These are phyloP conservation scores for Verticillium zaregamsianum DNA, from an alignment of 2,329 filamentous ascomycete species.

Conservation along the genomic window DNA sequence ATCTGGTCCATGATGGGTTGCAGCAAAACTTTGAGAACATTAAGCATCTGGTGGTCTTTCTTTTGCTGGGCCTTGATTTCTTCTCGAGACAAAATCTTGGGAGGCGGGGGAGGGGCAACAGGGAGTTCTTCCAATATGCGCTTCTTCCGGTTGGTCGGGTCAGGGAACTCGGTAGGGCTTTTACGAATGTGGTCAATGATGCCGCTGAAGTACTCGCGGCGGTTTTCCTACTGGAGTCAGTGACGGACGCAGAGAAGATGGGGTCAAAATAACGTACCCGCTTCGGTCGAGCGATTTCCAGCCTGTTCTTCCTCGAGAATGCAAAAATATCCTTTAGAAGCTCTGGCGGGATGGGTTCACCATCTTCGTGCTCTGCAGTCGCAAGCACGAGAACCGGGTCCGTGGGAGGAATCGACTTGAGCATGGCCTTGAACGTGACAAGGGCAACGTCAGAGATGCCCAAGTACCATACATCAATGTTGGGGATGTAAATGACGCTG, in stretches of 20 bases:
- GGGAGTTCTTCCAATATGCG: slow-evolving; percentile 74
- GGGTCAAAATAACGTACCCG: slow-evolving; percentile 38
- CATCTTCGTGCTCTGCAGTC: slow-evolving; percentile 67
- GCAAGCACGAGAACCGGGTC: slow-evolving; percentile 86
- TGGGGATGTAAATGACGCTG: slow-evolving; percentile 90
- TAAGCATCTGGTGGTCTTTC: slow-evolving; percentile 77
- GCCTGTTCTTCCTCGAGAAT: slow-evolving; percentile 75
- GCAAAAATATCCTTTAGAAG: slow-evolving; percentile 80
- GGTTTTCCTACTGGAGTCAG: slow-evolving; percentile 45
- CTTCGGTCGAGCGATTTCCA: slow-evolving; percentile 63
- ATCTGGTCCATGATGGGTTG: slow-evolving; percentile 98
- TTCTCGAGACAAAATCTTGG: slow-evolving; percentile 66
- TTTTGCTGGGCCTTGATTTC: slow-evolving; percentile 78
- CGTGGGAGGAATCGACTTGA: slow-evolving; percentile 80
- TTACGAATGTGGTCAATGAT: slow-evolving; percentile 75
- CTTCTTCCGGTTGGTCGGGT: slow-evolving; percentile 82
- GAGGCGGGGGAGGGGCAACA: slow-evolving; percentile 68
- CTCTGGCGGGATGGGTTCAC: slow-evolving; percentile 52
- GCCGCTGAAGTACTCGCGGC: slow-evolving; percentile 74
- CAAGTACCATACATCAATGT: slow-evolving; percentile 82
- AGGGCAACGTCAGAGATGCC: slow-evolving; percentile 59
- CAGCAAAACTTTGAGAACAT: slow-evolving; percentile 81
- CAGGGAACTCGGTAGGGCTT: slow-evolving; percentile 79
- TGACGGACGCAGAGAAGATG: not conserved
- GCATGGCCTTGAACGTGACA: slow-evolving; percentile 76